Base-by-base conservation (phyloP, 108 stramenopile species). In the Mayamaea pseudoterrestris region DNA sequence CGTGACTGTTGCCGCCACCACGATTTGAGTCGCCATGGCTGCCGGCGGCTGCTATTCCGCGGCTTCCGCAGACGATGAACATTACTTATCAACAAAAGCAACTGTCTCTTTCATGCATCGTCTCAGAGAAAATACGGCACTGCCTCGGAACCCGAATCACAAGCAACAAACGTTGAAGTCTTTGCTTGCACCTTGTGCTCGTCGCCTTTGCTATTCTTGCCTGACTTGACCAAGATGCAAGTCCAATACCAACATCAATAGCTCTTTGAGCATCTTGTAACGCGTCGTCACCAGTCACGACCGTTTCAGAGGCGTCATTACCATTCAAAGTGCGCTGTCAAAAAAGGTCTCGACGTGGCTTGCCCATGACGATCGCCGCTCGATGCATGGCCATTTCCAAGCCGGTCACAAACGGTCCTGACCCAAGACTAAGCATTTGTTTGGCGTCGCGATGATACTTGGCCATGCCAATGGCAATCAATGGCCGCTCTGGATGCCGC, bases 241-340 rank as follows among this genome's bases (percentile, higher is more conserved):
- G 50, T 17, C 73, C 75, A 29, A 84, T 59, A 6, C 78, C 78
- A 2, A 62, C 65, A 12, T 34, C 25, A 5, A 60, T 23, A 7
- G 83, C 83, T n/a, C 83, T 78, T 24, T 61, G 44, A 9, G 74
- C 42, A 57, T 84, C 83, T 47, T 57, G 59, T 1, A 68, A 26
- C 13, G 66, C 58, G 58, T 84, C 83, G 42, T 84, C 83, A 20
- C 83, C 83, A 17, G 80, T 59, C 78, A 84, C 78, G 22, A 39
- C 68, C 14, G 48, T 36, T 21, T 60, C 67, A 41, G 60, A 44
- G 0, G 53, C 16, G 13, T 30, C 11, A 6, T 53, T 29, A 37
- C 47, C 45, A 12, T 46, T 37, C 49, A 34, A 45, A 47, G 57
- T 9, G 8, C 69, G 76, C n/a, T 67, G 58, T 26, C 50, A 43